Base-by-base conservation (phyloP, 345 rosid species). In the Eutrema yunnanense region DNA sequence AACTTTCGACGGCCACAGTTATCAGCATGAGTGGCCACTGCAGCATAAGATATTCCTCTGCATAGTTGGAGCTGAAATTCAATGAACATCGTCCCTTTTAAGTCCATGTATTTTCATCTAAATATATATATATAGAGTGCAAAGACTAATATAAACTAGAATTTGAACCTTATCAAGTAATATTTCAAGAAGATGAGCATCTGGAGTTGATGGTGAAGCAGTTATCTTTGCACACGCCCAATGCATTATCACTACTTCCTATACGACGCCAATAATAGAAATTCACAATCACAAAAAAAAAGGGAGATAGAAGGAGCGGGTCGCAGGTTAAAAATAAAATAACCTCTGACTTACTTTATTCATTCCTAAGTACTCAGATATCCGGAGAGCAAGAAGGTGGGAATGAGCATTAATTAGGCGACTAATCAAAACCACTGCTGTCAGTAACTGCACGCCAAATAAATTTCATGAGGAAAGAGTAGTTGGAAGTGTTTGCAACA, bases 1-100 rank as follows among this genome's bases (percentile, higher is more conserved):
- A 95, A 75, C 82, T 95, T 95, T 52, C 97, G 83, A 52, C 96
- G 87, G 47, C 90, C 96, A 77, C 82, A 88, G 81, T 84, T 95
- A 82, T 95, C 99, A 19, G 97, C 96, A 86, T 95, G 99, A 72
- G 99, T 89, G 71, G 99, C 99, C 78, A 95, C 99, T 62, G 99
- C 93, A 55, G 97, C 99, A 83, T 89, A 95, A 67, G 99, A 92
- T 83, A 95, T 88, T 73, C 92, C 93, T 84, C 77, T 92, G 76
- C 95, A 88, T 65, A 92, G 74, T 81, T 80, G 86, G 72, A 94
- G 90, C 99, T 95, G 89, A 80, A 88, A 81, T 51, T 70, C 79
- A 72, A 65, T 80, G 56, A 74, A 50, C 46, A 78, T 13, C 0
- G 12, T 9, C 38, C 34, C 48, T 57, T 49, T 7, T 65, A 71